Percentiles rank a stretch among this genome's conserved stretches.
phyloP scores from a whole-genome alignment of 139 green algal genomes.

The Eudorina sp. region DNA sequence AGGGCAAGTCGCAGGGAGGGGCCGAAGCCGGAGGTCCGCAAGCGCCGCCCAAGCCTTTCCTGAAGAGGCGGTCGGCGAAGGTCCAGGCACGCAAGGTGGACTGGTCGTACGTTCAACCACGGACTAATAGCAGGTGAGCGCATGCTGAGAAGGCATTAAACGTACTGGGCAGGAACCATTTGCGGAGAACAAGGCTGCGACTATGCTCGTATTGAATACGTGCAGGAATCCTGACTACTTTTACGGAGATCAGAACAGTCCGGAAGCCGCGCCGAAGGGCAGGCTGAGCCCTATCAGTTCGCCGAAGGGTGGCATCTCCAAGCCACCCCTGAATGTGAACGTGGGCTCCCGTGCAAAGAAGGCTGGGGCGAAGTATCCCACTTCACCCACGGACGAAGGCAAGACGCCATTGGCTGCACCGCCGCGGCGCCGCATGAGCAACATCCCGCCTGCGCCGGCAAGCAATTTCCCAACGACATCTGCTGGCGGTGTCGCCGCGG shows the following conservation, averaged over 20 bases:
- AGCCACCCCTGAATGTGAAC: constrained; percentile 16
- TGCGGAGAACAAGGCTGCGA: neutral
- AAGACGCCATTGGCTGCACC: neutral
- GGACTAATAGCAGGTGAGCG: constrained; percentile 51
- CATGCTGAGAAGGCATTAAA: neutral
- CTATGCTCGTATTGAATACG: neutral
- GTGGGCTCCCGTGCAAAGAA: neutral
- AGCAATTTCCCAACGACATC: neutral
- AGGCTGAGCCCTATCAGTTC: neutral
- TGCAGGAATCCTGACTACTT: constrained; percentile 43
- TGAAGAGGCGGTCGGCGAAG: constrained; percentile 44
- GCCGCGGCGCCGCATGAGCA: constrained; percentile 12
- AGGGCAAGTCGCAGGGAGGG: neutral
- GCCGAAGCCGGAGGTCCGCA: neutral
- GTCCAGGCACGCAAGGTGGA: constrained; percentile 49
- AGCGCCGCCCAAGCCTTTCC: constrained; percentile 53
- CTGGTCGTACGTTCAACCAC: constrained; percentile 60
- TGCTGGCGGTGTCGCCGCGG: neutral
- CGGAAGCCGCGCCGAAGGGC: neutral
- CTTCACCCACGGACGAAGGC: neutral
- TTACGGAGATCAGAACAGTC: neutral
- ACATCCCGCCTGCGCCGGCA: constrained; percentile 20
- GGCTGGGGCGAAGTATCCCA: neutral
- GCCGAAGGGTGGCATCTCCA: neutral
- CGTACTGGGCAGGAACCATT: neutral